These are phyloP conservation scores for Mariannaea elegans DNA, from an alignment of 2,329 filamentous ascomycete species.

Conservation along the genomic window DNA sequence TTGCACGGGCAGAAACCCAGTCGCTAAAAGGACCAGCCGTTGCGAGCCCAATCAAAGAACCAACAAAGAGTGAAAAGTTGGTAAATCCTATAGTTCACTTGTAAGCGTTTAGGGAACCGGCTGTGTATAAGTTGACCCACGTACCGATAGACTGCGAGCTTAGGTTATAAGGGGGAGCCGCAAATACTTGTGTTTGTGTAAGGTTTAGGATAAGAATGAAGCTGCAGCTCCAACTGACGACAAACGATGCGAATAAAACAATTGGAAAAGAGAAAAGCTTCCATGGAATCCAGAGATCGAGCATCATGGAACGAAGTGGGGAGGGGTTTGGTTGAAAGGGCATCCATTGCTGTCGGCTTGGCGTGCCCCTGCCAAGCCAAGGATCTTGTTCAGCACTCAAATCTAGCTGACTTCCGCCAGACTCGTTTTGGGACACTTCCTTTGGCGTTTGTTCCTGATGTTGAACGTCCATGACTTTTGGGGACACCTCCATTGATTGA, in stretches of 20 bases:
- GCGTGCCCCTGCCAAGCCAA: constrained; percentile 8
- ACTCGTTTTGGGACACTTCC: neutral
- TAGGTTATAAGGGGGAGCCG: constrained; percentile 24
- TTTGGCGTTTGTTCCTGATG: neutral
- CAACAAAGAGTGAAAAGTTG: constrained; percentile 56
- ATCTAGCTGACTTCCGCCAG: neutral
- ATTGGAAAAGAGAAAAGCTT: constrained; percentile 20
- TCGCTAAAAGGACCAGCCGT: constrained; percentile 56
- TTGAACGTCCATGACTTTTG: neutral
- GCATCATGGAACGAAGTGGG: neutral
- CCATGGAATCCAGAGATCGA: constrained; percentile 10
- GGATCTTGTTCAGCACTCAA: neutral
- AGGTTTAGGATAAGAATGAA: constrained; percentile 19
- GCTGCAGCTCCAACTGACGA: constrained; percentile 21
- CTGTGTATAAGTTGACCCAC: neutral
- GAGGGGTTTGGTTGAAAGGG: neutral
- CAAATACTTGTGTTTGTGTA: constrained; percentile 17
- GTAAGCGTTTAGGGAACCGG: neutral
- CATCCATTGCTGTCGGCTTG: constrained; percentile 4
- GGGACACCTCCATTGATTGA: neutral
- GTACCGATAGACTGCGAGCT: constrained; percentile 16
- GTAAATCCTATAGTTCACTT: constrained; percentile 49
- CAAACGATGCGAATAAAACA: constrained; percentile 16
- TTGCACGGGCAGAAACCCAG: constrained; percentile 51
- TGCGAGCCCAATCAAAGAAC: constrained; percentile 51